Conservation (phyloP, 257 asterid species). For the Solanum raphanifolium region DNA sequence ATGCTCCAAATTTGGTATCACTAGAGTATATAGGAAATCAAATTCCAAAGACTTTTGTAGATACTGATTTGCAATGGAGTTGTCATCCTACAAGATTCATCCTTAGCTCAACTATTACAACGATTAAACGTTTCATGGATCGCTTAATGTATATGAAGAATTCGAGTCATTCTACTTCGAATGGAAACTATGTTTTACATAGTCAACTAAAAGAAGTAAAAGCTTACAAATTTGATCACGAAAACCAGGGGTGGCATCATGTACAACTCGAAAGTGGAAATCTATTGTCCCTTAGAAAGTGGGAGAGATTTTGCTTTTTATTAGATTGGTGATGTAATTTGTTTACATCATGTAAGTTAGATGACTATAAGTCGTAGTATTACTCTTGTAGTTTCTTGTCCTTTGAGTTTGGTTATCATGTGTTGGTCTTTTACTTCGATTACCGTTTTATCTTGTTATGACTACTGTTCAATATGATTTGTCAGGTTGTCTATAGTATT, state of each 20-base stretch:
- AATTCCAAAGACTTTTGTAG: not conserved
- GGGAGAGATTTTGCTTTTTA: not conserved
- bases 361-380: too few relatives aligned
- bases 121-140: not conserved
- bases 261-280: not conserved
- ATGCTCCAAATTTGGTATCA: too few relatives aligned
- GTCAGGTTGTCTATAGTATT: too few relatives aligned
- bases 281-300: not conserved
- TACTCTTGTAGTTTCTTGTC: too few relatives aligned
- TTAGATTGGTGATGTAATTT: not conserved
- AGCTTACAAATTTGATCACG: not conserved
- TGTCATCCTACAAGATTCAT: not conserved
- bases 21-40: not conserved
- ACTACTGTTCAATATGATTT: too few relatives aligned
- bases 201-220: not conserved
- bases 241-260: not conserved
- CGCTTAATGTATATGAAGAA: not conserved
- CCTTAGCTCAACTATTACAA: not conserved
- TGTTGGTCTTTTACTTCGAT: too few relatives aligned
- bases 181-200: not conserved
- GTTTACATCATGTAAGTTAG: too few relatives aligned
- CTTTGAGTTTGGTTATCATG: too few relatives aligned
- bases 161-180: not conserved
- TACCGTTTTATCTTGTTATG: too few relatives aligned
- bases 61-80: not conserved